These are phyloP conservation scores for Yarrowia sp. DNA, from an alignment of 805 yeast species.

Conservation along the genomic window DNA sequence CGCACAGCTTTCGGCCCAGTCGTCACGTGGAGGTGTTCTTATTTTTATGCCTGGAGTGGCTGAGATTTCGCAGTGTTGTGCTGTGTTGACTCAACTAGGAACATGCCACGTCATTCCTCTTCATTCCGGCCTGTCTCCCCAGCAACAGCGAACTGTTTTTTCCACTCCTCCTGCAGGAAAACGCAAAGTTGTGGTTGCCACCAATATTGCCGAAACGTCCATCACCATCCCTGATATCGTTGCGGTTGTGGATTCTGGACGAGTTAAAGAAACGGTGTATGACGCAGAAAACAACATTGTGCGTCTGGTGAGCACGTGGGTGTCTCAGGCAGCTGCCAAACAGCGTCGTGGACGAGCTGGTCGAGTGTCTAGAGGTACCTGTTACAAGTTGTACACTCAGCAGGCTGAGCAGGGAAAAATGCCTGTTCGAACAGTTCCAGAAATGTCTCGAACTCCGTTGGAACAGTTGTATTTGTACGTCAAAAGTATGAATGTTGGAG, in stretches of 20 bases:
- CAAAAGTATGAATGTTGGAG: conserved; percentile 78
- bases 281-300: conserved; percentile 67
- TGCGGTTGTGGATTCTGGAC: conserved; percentile 83
- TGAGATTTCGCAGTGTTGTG: conserved; percentile 62
- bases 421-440: conserved; percentile 79
- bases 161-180: conserved; percentile 48
- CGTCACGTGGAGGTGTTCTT: conserved; percentile 66
- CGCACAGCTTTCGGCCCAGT: conserved; percentile 42
- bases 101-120: conserved; percentile 52
- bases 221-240: conserved; percentile 95
- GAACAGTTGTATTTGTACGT: conserved; percentile 81
- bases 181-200: conserved; percentile 81
- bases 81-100: conserved; percentile 40
- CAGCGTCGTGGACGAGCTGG: conserved; percentile 99
- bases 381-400: conserved; percentile 74
- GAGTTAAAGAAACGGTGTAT: conserved; percentile 73
- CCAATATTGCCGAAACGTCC: conserved; percentile 96
- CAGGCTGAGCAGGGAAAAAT: conserved; percentile 54
- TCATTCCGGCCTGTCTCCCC: conserved; percentile 82
- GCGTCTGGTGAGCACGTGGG: conserved; percentile 73
- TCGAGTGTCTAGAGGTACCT: conserved; percentile 77
- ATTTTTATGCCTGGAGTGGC: conserved; percentile 87
- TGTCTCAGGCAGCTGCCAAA: conserved; percentile 80
- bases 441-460: conserved; percentile 75
- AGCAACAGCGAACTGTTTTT: conserved; percentile 79